Percentiles rank a stretch among this genome's conserved stretches.
These are phyloP conservation scores for Platanus orientalis DNA, from an alignment of 164 flowering plant species.

Conservation along the genomic window DNA sequence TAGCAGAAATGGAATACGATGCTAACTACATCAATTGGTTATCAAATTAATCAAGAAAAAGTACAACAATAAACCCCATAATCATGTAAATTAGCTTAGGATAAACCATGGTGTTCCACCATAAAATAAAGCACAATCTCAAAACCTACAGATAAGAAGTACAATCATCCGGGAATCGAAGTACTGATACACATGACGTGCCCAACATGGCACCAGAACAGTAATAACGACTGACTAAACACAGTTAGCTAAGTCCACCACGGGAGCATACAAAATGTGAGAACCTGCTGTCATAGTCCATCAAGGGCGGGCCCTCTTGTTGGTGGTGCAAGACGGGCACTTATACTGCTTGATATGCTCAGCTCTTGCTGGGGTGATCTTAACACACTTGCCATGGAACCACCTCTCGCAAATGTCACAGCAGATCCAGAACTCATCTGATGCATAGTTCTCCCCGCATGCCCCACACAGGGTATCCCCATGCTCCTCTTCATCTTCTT, in stretches of 20 bases:
- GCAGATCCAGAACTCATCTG: conserved; percentile 87
- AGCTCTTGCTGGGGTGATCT: conserved; percentile 55
- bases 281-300: neutral
- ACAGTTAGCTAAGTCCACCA: conserved; percentile 1
- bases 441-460: conserved; percentile 67
- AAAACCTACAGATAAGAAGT: conserved; percentile 11
- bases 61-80: no score
- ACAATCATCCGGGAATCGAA: neutral
- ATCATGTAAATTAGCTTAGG: no score
- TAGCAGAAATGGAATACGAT: no score
- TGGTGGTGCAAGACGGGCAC: conserved; percentile 30
- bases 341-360: no score
- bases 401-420: conserved; percentile 87
- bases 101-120: no score
- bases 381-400: conserved; percentile 89
- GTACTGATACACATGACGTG: conserved; percentile 12
- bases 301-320: conserved; percentile 29
- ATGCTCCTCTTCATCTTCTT: conserved; percentile 68
- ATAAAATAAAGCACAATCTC: no score
- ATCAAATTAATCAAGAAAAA: no score
- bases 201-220: neutral
- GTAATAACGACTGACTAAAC: neutral
- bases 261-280: neutral
- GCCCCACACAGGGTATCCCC: conserved; percentile 82
- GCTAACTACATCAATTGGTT: no score